Percentiles rank a stretch among this genome's conserved stretches.
Conservation (phyloP, 805 yeast genomes). For the Wickerhamiella cacticola region DNA sequence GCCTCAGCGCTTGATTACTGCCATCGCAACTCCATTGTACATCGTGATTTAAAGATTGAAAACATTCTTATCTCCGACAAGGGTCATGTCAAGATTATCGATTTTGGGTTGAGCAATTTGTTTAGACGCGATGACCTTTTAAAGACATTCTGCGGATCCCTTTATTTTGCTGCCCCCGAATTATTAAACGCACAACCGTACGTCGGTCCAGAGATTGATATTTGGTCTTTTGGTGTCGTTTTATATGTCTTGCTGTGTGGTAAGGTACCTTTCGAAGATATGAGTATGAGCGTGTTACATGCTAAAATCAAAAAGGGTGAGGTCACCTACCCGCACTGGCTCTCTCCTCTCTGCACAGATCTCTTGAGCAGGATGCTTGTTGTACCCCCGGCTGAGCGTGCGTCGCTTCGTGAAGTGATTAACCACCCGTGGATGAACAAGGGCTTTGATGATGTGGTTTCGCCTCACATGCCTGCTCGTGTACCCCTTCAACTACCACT, state of each 20-base stretch:
- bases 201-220: conserved; percentile 92
- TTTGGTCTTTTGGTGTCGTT: conserved; percentile 97
- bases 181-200: conserved; percentile 84
- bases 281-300: conserved; percentile 79
- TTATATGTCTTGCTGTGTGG: conserved; percentile 93
- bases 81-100: conserved; percentile 92
- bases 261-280: conserved; percentile 96
- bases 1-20: conserved; percentile 89
- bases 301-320: conserved; percentile 86
- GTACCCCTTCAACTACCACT: conserved; percentile 61
- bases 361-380: conserved; percentile 79
- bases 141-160: conserved; percentile 92
- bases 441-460: conserved; percentile 66
- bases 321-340: conserved; percentile 78
- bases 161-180: conserved; percentile 98
- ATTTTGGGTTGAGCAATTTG: conserved; percentile 87
- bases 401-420: conserved; percentile 62
- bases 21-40: conserved; percentile 89
- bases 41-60: conserved; percentile 92
- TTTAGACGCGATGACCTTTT: conserved; percentile 59
- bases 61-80: conserved; percentile 86
- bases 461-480: conserved; percentile 64
- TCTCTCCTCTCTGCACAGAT: conserved; percentile 70
- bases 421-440: conserved; percentile 91
- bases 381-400: conserved; percentile 75